Evolutionary conservation across 2,329 filamentous ascomycete species (phyloP).

Genomic region (Colletotrichum phormii): DNA sequence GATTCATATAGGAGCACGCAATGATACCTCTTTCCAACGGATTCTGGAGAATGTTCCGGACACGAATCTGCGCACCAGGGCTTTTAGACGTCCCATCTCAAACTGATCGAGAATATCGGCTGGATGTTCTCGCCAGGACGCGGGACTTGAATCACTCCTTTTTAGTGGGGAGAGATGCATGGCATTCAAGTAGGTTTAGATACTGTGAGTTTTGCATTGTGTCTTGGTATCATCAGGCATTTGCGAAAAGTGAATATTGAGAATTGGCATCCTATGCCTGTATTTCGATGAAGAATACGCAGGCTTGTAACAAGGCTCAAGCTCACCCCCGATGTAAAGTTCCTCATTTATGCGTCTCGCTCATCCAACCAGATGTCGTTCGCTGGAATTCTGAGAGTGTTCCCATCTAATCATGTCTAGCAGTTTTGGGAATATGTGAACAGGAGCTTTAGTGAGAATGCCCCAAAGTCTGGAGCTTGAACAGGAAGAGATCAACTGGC

Average conservation of each 20-base stretch:
- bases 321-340: neutral
- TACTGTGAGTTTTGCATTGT: too few relatives aligned
- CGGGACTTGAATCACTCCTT: too few relatives aligned
- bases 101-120: too few relatives aligned
- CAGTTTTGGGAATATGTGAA: neutral
- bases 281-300: too few relatives aligned
- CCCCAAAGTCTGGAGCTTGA: too few relatives aligned
- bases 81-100: neutral
- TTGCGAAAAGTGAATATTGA: neutral
- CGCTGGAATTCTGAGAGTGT: neutral
- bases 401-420: neutral
- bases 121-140: too few relatives aligned
- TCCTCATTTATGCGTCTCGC: neutral
- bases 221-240: too few relatives aligned
- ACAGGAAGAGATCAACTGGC: too few relatives aligned
- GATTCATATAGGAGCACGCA: neutral
- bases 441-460: too few relatives aligned
- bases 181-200: too few relatives aligned
- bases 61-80: neutral
- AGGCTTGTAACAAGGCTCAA: neutral
- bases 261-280: neutral
- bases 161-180: too few relatives aligned
- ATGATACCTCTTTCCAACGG: conserved; percentile 8
- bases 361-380: neutral
- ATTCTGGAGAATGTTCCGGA: neutral